phyloP scores from a whole-genome alignment of 2,329 filamentous ascomycete genomes.

The Trichophyton rubrum region DNA sequence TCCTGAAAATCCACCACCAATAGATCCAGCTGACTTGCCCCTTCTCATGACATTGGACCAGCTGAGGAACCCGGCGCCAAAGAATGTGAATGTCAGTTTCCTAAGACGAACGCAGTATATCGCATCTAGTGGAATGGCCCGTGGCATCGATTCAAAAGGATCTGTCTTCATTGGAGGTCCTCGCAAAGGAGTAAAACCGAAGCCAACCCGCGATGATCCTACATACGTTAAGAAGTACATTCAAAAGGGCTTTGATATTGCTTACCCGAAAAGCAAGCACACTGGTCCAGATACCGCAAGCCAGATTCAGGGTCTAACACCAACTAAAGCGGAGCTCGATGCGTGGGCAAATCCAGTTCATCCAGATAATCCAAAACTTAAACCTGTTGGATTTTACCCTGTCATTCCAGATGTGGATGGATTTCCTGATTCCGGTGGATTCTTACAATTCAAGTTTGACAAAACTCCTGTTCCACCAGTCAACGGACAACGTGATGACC shows the following conservation, averaged over 20 bases:
- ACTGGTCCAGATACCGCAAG: slow-evolving; percentile 43
- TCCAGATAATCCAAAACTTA: slow-evolving; percentile 45
- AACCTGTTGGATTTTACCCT: slow-evolving; percentile 48
- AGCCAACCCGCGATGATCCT: slow-evolving; percentile 42
- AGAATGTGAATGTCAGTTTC: slow-evolving; percentile 75
- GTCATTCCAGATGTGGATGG: slow-evolving; percentile 50
- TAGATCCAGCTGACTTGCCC: slow-evolving; percentile 73
- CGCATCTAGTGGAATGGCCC: slow-evolving; percentile 25
- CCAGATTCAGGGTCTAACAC: slow-evolving; percentile 41
- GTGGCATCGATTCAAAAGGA: slow-evolving; percentile 23
- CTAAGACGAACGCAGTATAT: slow-evolving; percentile 94
- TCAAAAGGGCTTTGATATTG: slow-evolving; percentile 52
- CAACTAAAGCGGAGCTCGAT: slow-evolving; percentile 42
- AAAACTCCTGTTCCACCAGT: slow-evolving; percentile 43
- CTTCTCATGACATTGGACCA: slow-evolving; percentile 73
- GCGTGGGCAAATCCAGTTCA: slow-evolving; percentile 50
- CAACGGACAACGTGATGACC: slow-evolving; percentile 42
- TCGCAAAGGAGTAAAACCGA: slow-evolving; percentile 21
- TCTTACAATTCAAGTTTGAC: slow-evolving; percentile 49
- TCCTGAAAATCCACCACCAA: slow-evolving; percentile 52
- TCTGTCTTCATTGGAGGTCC: slow-evolving; percentile 15
- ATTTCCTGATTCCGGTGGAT: slow-evolving; percentile 46
- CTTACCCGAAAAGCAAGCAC: slow-evolving; percentile 49
- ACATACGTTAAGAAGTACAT: slow-evolving; percentile 49
- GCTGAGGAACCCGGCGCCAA: slow-evolving; percentile 69